A percentile compares a stretch with the other conserved stretches of the same genome.
Conservation (phyloP, 148 eudicot species). For the Spergularia marina region DNA sequence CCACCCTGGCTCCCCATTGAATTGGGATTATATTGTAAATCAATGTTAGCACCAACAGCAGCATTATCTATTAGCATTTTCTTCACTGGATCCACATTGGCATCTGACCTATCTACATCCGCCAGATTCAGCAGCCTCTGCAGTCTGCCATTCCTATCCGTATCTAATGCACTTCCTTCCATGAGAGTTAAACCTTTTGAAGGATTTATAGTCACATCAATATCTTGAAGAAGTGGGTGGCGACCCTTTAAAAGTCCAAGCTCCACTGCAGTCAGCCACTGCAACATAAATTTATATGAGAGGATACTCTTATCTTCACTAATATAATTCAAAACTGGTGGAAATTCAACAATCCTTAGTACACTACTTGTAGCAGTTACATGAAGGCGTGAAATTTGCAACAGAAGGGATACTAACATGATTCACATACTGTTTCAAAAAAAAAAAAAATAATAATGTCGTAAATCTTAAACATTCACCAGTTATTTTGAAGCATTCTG, state of each 20-base stretch:
- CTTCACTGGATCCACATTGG: slow-evolving; percentile 28
- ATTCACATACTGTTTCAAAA: neutral
- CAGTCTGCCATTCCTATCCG: slow-evolving; percentile 25
- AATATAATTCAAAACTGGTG: neutral
- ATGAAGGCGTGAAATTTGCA: neutral
- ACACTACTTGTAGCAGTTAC: neutral
- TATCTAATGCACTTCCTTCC: slow-evolving; percentile 41
- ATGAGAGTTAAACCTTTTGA: slow-evolving; percentile 52
- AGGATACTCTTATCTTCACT: slow-evolving; percentile 11
- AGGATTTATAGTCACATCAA: slow-evolving; percentile 76
- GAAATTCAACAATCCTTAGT: neutral
- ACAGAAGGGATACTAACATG: neutral
- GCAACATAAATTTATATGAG: slow-evolving; percentile 27
- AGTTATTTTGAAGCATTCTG: too few species aligned
- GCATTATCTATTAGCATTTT: slow-evolving; percentile 27
- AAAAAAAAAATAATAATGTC: too few species aligned
- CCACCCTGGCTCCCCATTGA: slow-evolving; percentile 20
- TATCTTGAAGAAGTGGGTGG: slow-evolving; percentile 83
- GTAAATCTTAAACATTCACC: too few species aligned
- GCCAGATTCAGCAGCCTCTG: slow-evolving; percentile 32
- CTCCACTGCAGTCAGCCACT: slow-evolving; percentile 99
- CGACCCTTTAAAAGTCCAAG: slow-evolving; percentile 95
- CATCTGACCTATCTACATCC: slow-evolving; percentile 31
- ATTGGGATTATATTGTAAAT: slow-evolving; percentile 27
- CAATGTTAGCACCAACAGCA: slow-evolving; percentile 23